phyloP scores from a whole-genome alignment of 306 rosid genomes.

The Cucumis melo region DNA sequence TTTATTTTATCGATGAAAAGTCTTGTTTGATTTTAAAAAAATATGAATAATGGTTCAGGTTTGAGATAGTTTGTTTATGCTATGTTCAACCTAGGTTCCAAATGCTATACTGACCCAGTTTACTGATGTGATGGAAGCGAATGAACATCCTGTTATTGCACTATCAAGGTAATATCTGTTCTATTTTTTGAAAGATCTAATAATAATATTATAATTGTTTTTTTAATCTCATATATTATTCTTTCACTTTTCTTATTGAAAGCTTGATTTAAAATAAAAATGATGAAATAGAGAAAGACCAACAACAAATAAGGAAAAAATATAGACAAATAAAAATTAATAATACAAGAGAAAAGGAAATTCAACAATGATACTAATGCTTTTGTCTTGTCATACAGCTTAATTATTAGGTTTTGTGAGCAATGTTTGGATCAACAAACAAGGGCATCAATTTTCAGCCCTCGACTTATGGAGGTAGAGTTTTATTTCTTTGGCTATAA shows the following conservation, averaged over 20 bases:
- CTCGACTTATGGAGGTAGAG: slow-evolving; percentile 92
- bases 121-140: slow-evolving; percentile 45
- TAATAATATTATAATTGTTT: not conserved
- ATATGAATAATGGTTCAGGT: not conserved
- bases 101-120: slow-evolving; percentile 53
- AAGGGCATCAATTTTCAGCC: slow-evolving; percentile 80
- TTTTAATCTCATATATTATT: not conserved
- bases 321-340: too few species aligned
- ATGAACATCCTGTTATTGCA: slow-evolving; percentile 64
- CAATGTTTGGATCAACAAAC: slow-evolving; percentile 61
- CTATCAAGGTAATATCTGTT: slow-evolving; percentile 54
- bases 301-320: too few species aligned
- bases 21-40: too few species aligned
- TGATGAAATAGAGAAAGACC: too few species aligned
- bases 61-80: slow-evolving; percentile 4
- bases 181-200: not conserved
- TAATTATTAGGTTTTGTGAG: slow-evolving; percentile 79
- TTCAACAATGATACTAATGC: not conserved
- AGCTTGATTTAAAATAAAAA: too few species aligned
- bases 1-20: too few species aligned
- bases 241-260: too few species aligned
- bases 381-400: slow-evolving; percentile 36
- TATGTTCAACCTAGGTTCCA: slow-evolving; percentile 56
- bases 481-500: slow-evolving; percentile 12
- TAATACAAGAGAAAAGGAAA: too few species aligned